Evolutionary conservation across 768 basidiomycete genomes (phyloP), one percentile per base, ranked within the genome.

Genomic region (Tephrocybe sp.): DNA sequence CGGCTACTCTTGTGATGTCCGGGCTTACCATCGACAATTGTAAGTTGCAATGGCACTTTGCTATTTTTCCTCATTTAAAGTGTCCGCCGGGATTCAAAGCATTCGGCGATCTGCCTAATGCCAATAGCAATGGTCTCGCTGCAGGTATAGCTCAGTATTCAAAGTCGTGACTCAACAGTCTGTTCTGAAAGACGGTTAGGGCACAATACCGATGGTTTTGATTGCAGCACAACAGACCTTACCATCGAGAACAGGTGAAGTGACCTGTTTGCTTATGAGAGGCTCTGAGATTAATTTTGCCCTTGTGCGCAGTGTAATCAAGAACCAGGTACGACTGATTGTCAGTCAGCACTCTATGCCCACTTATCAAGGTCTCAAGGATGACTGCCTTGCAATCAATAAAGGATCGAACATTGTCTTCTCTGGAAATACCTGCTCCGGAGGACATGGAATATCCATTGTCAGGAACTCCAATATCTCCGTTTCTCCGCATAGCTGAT

Each of bases 381-480:
- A 87, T 50, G 85, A 87, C 56, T 87, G 84, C 59, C 65, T 87
- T 21, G 82, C 86, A 16, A 72, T 75, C 44, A 73, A 73, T 51
- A 65, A 60, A 44, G 74, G 73, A 4, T 51, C 66, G 5, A 77
- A 76, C 53, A 77, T 80, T 37, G 31, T 67, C 21, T 72, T 86
- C 67, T 65, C 67, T 46, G 60, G 76, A 21, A 84, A 85, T 60
- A 67, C 66, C 19, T 87, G 86, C 64, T 64, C 67, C 2, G 72
- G 73, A 22, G 84, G 86, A 3, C 86, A 89, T 41, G 85, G 86
- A 24, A 79, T 85, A 52, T 84, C 82, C 4, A 72, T 87, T 22
- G 86, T 86, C 43, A 70, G 79, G 8, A 19, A n/a, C 9, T 18
- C 45, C 30, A 22, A 57, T 48, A 39, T 75, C 59, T 11, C 60